Conservation (phyloP, 2,329 filamentous ascomycete genomes). For the Beauveria caledonica region DNA sequence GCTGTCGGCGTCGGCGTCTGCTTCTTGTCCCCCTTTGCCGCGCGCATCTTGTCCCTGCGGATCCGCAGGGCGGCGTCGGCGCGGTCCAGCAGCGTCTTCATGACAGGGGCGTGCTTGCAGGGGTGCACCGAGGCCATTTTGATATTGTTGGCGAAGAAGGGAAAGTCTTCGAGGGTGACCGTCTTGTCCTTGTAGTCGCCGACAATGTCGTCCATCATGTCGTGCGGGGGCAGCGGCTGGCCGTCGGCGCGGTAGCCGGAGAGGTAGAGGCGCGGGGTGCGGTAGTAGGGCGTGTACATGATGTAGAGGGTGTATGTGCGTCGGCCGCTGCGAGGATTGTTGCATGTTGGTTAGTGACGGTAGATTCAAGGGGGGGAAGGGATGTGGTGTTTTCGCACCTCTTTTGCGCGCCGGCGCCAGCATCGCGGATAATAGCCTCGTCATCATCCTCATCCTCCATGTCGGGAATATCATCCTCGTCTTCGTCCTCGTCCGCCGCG, state of each 20-base stretch:
- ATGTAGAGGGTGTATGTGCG: slow-evolving; percentile 99
- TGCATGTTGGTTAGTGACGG: too few relatives aligned
- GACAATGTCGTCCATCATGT: slow-evolving; percentile 96
- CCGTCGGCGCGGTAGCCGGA: slow-evolving; percentile 78
- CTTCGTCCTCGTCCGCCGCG: slow-evolving; percentile 55
- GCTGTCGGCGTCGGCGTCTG: slow-evolving; percentile 19
- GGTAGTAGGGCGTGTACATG: slow-evolving; percentile 94
- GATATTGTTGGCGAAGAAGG: slow-evolving; percentile 81
- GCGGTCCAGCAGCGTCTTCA: slow-evolving; percentile 94
- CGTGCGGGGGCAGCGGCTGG: slow-evolving; percentile 70
- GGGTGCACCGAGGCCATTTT: slow-evolving; percentile 97
- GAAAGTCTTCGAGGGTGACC: slow-evolving; percentile 94
- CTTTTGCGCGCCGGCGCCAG: slow-evolving; percentile 38
- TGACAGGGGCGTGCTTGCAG: slow-evolving; percentile 93
- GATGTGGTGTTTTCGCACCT: slow-evolving; percentile 28
- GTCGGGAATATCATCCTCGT: slow-evolving; percentile 82
- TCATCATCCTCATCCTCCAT: slow-evolving; percentile 99
- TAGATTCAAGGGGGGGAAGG: too few relatives aligned
- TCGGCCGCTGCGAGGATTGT: slow-evolving; percentile 48
- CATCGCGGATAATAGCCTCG: slow-evolving; percentile 88
- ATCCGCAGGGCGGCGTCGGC: slow-evolving; percentile 90
- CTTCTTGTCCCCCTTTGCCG: slow-evolving; percentile 17
- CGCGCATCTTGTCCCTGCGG: slow-evolving; percentile 70
- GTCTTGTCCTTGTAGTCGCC: slow-evolving; percentile 98
- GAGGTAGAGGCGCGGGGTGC: slow-evolving; percentile 89